Evolutionary conservation across 2,329 filamentous ascomycete species (phyloP), one percentile per base, ranked within the genome.

Genomic region (Ophiostoma tasmaniense): DNA sequence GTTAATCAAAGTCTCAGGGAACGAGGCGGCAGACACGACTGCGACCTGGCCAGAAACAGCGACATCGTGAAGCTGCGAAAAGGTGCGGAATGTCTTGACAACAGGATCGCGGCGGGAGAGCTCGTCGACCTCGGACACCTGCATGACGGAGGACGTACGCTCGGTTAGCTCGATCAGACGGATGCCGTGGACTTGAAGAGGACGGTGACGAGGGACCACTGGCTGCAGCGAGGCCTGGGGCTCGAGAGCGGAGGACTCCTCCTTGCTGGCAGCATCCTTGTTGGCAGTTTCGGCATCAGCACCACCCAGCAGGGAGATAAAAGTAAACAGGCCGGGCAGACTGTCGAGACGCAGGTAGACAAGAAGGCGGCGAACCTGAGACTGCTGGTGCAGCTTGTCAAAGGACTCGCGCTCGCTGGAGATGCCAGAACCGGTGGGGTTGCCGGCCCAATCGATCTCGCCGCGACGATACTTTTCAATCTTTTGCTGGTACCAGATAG

Each of bases 111-210:
- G 75, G 20, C 86, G 84, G 7, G 85, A 82, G 33, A 86, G 85
- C 66, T 95, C 91, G 52, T 93, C 90, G 2, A 89, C 84, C 75
- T 96, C 92, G 0, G 92, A 89, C 13, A 96, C 92, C 74, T 92
- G 90, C 94, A 98, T 98, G 74, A 97, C 94, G 22, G 93, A 93
- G 0, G 94, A 97, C 59, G 92, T 90, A 84, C 94, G 92, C 74
- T 97, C 93, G 0, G 92, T 96, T 14, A 98, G 85, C 75, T 96
- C 91, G 66, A 96, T 80, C 20, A 98, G 84, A 17, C 93, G 90
- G n/a, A 97, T 80, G 39, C 93, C 94, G 74, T 96, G 92, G 0
- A 93, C 89, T 75, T 90, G 85, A 0, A 94, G 82, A 0, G 86
- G 84, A 10, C 81, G 80, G 67, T 79, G 81, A 8, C 61, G 73